Evolutionary conservation across 805 yeast species (phyloP).

Genomic region (Kuraishia molischiana): DNA sequence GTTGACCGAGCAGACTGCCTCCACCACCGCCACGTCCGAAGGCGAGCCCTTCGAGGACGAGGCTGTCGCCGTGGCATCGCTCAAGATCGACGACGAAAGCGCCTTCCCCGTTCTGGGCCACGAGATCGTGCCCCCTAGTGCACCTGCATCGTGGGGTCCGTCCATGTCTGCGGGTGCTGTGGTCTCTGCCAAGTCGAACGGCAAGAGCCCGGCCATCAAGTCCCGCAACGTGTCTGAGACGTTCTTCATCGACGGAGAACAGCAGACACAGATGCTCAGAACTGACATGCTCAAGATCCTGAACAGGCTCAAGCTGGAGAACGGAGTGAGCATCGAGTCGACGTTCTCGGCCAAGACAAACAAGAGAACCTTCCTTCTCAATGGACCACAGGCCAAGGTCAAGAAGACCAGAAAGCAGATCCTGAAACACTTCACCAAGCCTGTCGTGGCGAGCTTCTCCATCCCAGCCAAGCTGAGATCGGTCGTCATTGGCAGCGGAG

Average conservation of each 20-base stretch:
- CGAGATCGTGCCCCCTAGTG: slow-evolving; percentile 23
- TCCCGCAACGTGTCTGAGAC: slow-evolving; percentile 67
- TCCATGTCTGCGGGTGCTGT: slow-evolving; percentile 26
- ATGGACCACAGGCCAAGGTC: slow-evolving; percentile 64
- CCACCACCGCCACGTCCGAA: slow-evolving; percentile 4
- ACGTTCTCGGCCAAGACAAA: slow-evolving; percentile 68
- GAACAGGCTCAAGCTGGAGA: slow-evolving; percentile 46
- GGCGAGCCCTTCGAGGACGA: slow-evolving; percentile 3
- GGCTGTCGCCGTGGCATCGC: slow-evolving; percentile 14
- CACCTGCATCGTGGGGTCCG: slow-evolving; percentile 31
- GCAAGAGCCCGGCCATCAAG: slow-evolving; percentile 28
- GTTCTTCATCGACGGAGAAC: slow-evolving; percentile 61
- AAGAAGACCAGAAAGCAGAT: slow-evolving; percentile 66
- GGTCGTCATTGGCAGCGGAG: slow-evolving; percentile 79
- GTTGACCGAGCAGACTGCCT: slow-evolving; percentile 5
- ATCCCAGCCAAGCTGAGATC: slow-evolving; percentile 76
- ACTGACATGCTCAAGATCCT: slow-evolving; percentile 63
- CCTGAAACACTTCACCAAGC: slow-evolving; percentile 67
- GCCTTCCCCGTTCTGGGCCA: slow-evolving; percentile 64
- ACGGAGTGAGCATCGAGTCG: slow-evolving; percentile 68
- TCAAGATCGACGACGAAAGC: slow-evolving; percentile 38
- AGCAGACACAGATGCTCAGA: slow-evolving; percentile 54
- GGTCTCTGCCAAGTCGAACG: slow-evolving; percentile 9
- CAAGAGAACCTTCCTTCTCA: slow-evolving; percentile 73
- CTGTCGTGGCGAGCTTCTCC: slow-evolving; percentile 46